phyloP scores from a whole-genome alignment of 495 filamentous ascomycete genomes.

The Talaromyces liani region DNA sequence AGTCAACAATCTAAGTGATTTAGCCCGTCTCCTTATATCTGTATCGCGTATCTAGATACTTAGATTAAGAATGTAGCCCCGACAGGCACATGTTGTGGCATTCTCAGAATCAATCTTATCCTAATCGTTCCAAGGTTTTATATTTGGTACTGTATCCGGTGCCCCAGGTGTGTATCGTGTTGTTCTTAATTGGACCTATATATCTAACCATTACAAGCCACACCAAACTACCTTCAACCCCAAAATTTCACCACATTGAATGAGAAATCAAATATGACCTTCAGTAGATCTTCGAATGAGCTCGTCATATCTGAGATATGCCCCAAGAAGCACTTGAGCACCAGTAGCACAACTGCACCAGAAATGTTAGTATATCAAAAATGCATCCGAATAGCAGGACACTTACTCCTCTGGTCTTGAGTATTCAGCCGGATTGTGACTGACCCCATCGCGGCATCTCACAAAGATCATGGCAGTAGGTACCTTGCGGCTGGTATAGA shows the following conservation, averaged over 20 bases:
- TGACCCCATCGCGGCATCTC: constrained; percentile 52
- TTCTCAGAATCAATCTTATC: too few species aligned
- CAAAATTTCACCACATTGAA: constrained; percentile 5
- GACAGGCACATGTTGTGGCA: too few species aligned
- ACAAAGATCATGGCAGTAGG: constrained; percentile 61
- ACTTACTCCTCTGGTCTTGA: constrained; percentile 44
- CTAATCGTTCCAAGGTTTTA: too few species aligned
- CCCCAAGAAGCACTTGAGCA: constrained; percentile 1
- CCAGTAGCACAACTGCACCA: neutral
- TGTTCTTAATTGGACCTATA: too few species aligned
- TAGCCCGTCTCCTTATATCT: too few species aligned
- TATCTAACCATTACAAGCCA: too few species aligned
- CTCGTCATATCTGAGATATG: constrained; percentile 3
- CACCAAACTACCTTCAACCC: too few species aligned
- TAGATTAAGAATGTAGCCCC: too few species aligned
- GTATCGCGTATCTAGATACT: too few species aligned
- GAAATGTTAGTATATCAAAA: neutral
- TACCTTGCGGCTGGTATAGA: constrained; percentile 45
- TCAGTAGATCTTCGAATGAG: neutral
- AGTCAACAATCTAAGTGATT: too few species aligned
- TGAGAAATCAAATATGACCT: constrained; percentile 25
- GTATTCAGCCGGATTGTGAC: constrained; percentile 55
- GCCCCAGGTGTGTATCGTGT: too few species aligned
- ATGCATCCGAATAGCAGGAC: neutral
- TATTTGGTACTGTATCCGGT: too few species aligned